Evolutionary conservation across 2,329 filamentous ascomycete species (phyloP).

Genomic region (Epicoccum nigrum): DNA sequence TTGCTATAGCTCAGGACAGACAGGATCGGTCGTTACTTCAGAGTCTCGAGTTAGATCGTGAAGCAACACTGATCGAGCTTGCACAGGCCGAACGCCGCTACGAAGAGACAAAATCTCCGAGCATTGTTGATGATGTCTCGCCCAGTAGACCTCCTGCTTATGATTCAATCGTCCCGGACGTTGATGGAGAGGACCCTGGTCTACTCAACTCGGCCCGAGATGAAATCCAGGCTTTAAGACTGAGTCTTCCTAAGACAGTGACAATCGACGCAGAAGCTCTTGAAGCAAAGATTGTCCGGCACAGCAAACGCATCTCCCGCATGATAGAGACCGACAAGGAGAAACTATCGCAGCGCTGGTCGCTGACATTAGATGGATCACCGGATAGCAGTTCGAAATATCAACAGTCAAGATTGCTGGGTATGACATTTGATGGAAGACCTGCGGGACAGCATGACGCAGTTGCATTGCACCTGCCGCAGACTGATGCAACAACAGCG

Average conservation of each 20-base stretch:
- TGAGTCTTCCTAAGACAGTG: not conserved
- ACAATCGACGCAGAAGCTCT: not conserved
- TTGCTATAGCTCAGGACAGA: conserved; percentile 15
- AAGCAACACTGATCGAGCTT: conserved; percentile 22
- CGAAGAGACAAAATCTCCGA: not conserved
- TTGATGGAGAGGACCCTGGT: not conserved
- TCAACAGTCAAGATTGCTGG: not conserved
- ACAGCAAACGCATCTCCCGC: not conserved
- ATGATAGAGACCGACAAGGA: conserved; percentile 9
- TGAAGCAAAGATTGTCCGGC: not conserved
- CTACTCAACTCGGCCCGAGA: not conserved
- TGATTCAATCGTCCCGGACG: not conserved
- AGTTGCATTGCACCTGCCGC: not conserved
- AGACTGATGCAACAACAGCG: not conserved
- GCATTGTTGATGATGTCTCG: not conserved
- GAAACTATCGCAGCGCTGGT: conserved; percentile 9
- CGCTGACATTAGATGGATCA: not conserved
- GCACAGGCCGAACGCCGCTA: conserved; percentile 19
- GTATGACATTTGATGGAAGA: not conserved
- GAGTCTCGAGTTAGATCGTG: conserved; percentile 24
- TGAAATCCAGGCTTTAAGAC: not conserved
- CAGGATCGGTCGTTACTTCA: conserved; percentile 22
- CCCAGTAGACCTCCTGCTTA: not conserved
- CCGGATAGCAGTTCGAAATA: too few species aligned
- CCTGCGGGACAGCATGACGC: not conserved